Evolutionary conservation across 2,329 filamentous ascomycete genomes (phyloP), one percentile per base, ranked within the genome.

Genomic region (Alternaria brassicae): DNA sequence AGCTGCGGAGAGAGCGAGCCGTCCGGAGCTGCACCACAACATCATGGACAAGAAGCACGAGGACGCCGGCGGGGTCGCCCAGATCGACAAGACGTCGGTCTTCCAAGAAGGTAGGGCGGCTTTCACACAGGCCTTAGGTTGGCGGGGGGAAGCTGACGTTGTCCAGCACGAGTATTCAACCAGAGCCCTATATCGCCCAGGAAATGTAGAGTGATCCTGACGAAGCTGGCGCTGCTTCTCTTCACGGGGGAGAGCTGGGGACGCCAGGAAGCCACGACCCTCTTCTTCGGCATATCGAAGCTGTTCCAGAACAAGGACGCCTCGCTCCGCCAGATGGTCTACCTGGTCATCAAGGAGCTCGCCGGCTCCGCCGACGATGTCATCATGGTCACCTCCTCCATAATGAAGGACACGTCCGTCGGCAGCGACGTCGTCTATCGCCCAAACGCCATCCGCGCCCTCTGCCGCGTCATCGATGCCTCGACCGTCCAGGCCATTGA

Each of bases 281-380:
- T 99, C 67, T 99, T 99, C 88, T 98, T 98, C 79, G 93, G 94
- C 72, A 98, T 78, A 80, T 98, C 94, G 63, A 98, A 98, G 86
- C 87, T 98, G 61, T 99, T 99, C 86, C 94, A 98, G 85, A 98
- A 98, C 82, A 98, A 97, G 81, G 95, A 99, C 89, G 91, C 93
- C 73, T 94, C 92, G 72, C 85, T 99, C 77, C 92, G 95, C 74
- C 95, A 99, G 84, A 97, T 98, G 93, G 94, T 99, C 51, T 96
- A 98, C 82, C 86, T 98, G 68, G 89, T 97, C 77, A 92, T 98
- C 83, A 99, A 98, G 87, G 95, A 99, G 86, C 85, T 99, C 74
- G 92, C 94, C 69, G 88, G 89, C 79, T 97, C 93, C 23, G 95
- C 95, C 59, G 93, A 98, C 83, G 95, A 99, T 85, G 96, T 97